Base-by-base conservation (phyloP, 2,329 filamentous ascomycete species). In the Akanthomyces dipterigenus region DNA sequence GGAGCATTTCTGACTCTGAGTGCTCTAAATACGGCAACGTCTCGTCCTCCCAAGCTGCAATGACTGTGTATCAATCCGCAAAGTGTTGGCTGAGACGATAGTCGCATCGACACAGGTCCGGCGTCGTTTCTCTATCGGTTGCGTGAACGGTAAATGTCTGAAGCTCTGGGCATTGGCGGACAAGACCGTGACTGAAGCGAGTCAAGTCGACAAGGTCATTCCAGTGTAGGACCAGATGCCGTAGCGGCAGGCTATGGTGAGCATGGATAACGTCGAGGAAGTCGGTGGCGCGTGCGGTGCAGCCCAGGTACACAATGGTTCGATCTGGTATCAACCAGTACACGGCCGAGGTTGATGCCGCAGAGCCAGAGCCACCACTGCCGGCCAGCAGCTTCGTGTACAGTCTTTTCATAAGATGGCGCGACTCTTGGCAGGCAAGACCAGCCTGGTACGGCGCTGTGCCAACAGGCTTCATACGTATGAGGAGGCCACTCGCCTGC, bases 241-340 rank as follows among this genome's bases (percentile, higher is more conserved):
- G 22, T 24, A 62, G 28, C 16, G 53, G 36, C 36, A 62, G 36
- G 8, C 36, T 55, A 20, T 56, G 20, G 38, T 62, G 54, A 22
- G 60, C 60, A 22, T 57, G 60, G 20, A 45, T 34, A 9, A 62
- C 50, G 16, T 62, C 60, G 36, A 62, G 24, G 24, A 62, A 62
- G 45, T 62, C 60, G 36, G 40, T 57, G 31, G 60, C 60, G n/a
- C 60, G 60, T n/a, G 53, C 22, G 26, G 53, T 49, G 40, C 60
- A 62, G 16, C 60, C 53, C 46, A 62, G 38, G 20, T 62, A 62
- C 2, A 57, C 22, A 22, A 62, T 38, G 24, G 60, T 62, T 5
- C 36, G 51, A 5, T 62, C 53, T 18, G 60, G 60, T 36, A 56
- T 50, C 53, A 62, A 45, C 60, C 60, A 62, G 53, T 62, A 62